phyloP scores from a whole-genome alignment of 2,329 filamentous ascomycete species.

The Ophiostoma himal-ulmi region DNA sequence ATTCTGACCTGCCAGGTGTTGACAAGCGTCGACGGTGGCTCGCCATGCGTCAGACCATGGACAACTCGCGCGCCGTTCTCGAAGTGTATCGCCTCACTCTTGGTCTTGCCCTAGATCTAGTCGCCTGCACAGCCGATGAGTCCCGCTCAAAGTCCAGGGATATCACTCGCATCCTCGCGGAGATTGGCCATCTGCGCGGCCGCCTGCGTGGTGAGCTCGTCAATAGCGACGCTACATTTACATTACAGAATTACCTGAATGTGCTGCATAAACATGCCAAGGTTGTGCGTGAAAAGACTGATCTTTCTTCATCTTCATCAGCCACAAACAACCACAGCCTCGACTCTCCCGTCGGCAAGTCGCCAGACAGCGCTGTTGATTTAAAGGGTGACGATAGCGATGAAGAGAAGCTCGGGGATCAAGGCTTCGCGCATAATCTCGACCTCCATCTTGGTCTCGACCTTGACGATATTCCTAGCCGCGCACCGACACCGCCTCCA shows the following conservation, averaged over 20 bases:
- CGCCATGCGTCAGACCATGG: conserved; percentile 32
- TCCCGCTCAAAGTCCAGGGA: conserved; percentile 29
- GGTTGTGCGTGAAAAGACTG: conserved; percentile 13
- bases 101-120: conserved; percentile 39
- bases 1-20: conserved; percentile 25
- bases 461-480: conserved; percentile 26
- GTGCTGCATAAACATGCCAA: conserved; percentile 60
- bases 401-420: neutral
- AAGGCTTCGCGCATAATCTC: neutral
- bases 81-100: conserved; percentile 38
- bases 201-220: conserved; percentile 45
- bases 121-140: conserved; percentile 30
- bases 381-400: neutral
- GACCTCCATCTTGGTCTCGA: neutral
- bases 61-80: conserved; percentile 33
- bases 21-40: conserved; percentile 37
- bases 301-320: neutral
- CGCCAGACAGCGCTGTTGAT: neutral
- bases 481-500: conserved; percentile 31
- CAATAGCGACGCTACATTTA: conserved; percentile 61
- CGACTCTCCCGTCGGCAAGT: neutral
- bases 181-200: conserved; percentile 34
- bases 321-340: no score
- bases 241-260: conserved; percentile 63
- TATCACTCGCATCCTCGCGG: conserved; percentile 33